Evolutionary conservation across 164 flowering plant species (phyloP).

Genomic region (Litsea cubeba): DNA sequence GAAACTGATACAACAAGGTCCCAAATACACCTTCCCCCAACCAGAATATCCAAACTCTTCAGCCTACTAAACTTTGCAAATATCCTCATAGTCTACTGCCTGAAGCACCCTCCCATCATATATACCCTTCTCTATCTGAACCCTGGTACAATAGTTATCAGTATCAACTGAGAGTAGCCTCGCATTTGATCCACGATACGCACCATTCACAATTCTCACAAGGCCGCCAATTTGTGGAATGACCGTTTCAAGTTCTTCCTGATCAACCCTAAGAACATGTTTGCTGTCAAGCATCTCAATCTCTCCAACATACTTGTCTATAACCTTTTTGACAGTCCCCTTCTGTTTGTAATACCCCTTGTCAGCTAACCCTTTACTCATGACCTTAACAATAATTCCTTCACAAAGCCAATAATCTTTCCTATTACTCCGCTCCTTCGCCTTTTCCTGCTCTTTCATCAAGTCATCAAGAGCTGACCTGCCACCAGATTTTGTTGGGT

Average conservation of each 20-base stretch:
- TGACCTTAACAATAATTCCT: conserved; percentile 81
- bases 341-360: conserved; percentile 87
- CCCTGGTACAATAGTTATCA: conserved; percentile 62
- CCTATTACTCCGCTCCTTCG: conserved; percentile 62
- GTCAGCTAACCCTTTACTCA: conserved; percentile 66
- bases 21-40: too few species aligned
- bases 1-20: too few species aligned
- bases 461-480: conserved; percentile 63
- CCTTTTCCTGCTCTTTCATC: conserved; percentile 81
- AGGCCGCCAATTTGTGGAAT: conserved; percentile 81
- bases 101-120: conserved; percentile 77
- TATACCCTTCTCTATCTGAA: conserved; percentile 77
- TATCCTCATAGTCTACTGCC: conserved; percentile 78
- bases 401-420: conserved; percentile 85
- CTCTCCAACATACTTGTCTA: conserved; percentile 82
- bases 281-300: conserved; percentile 74
- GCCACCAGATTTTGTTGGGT: conserved; percentile 19
- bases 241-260: conserved; percentile 86
- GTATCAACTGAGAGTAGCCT: conserved; percentile 60
- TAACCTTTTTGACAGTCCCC: conserved; percentile 63
- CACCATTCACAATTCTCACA: conserved; percentile 82
- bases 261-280: conserved; percentile 79
- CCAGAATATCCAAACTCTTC: too few species aligned
- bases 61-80: conserved; percentile 45
- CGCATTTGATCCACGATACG: conserved; percentile 77